These are phyloP conservation scores for Pulveroboletus sp. DNA, from an alignment of 1,284 basidiomycete species.

Conservation along the genomic window DNA sequence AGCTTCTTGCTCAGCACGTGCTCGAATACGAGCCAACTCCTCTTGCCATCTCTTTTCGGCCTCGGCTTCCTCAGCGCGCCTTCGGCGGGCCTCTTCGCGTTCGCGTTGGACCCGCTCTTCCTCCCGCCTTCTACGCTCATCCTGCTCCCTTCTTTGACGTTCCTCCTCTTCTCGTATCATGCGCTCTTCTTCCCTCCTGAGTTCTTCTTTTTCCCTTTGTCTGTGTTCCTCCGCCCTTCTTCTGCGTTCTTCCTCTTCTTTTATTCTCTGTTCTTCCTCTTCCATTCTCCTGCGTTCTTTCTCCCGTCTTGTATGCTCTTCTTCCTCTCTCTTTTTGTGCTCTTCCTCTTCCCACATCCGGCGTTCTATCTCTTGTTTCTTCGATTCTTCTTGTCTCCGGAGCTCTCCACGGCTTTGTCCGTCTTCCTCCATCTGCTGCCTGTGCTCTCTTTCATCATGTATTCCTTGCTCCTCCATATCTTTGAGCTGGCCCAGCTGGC, in stretches of 20 bases:
- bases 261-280: slow-evolving; percentile 27
- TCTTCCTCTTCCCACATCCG: slow-evolving; percentile 11
- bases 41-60: slow-evolving; percentile 37
- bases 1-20: slow-evolving; percentile 36
- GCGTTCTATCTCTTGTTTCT: slow-evolving; percentile 12
- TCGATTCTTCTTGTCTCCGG: background rate
- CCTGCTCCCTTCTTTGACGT: background rate
- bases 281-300: slow-evolving; percentile 15
- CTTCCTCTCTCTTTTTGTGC: background rate
- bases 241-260: slow-evolving; percentile 5
- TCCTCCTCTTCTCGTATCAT: slow-evolving; percentile 21
- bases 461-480: slow-evolving; percentile 6
- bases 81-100: slow-evolving; percentile 20
- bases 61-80: slow-evolving; percentile 26
- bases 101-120: slow-evolving; percentile 22
- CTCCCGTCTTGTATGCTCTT: background rate
- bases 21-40: slow-evolving; percentile 34
- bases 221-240: too few relatives aligned
- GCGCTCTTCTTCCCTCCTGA: slow-evolving; percentile 18
- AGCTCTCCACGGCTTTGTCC: slow-evolving; percentile 13
- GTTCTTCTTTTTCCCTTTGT: too few relatives aligned
- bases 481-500: background rate
- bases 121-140: slow-evolving; percentile 19
- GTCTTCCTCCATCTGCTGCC: slow-evolving; percentile 12
- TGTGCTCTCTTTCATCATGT: slow-evolving; percentile 15